These are phyloP conservation scores for Dalbergia cochinchinensis DNA, from an alignment of 306 rosid genomes.

Conservation along the genomic window DNA sequence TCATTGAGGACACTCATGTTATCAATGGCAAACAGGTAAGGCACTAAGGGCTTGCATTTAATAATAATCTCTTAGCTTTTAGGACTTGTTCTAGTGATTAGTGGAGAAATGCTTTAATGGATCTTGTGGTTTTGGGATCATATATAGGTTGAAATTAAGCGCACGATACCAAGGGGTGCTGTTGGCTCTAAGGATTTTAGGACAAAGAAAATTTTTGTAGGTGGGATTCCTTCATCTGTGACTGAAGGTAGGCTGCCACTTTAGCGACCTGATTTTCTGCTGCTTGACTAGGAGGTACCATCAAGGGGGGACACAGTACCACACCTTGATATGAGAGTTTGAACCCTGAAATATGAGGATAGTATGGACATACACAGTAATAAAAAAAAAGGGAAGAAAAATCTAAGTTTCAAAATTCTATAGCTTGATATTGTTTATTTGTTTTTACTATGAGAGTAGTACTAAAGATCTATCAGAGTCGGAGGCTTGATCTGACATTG, in stretches of 20 bases:
- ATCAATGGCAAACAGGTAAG: conserved; percentile 89
- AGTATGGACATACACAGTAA: background rate
- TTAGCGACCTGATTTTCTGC: conserved; percentile 33
- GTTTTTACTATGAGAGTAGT: background rate
- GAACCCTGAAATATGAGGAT: conserved; percentile 28
- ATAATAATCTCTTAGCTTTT: conserved; percentile 34
- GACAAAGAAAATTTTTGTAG: conserved; percentile 93
- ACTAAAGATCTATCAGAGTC: conserved; percentile 38
- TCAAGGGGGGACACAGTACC: conserved; percentile 36
- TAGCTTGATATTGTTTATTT: background rate
- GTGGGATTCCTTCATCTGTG: conserved; percentile 90
- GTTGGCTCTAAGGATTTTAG: conserved; percentile 83
- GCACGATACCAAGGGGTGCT: conserved; percentile 95
- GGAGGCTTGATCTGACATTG: background rate
- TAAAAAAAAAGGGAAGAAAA: background rate
- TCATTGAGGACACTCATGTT: conserved; percentile 79
- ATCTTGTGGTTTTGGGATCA: conserved; percentile 50
- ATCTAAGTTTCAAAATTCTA: conserved; percentile 35
- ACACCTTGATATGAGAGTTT: conserved; percentile 44
- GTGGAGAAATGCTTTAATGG: conserved; percentile 40
- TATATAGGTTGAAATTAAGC: conserved; percentile 88
- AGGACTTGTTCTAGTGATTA: conserved; percentile 47
- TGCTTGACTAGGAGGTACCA: conserved; percentile 37
- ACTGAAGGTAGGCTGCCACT: conserved; percentile 72
- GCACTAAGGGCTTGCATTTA: background rate